phyloP scores from a whole-genome alignment of 768 basidiomycete species.

The Lactarius akahatsu region DNA sequence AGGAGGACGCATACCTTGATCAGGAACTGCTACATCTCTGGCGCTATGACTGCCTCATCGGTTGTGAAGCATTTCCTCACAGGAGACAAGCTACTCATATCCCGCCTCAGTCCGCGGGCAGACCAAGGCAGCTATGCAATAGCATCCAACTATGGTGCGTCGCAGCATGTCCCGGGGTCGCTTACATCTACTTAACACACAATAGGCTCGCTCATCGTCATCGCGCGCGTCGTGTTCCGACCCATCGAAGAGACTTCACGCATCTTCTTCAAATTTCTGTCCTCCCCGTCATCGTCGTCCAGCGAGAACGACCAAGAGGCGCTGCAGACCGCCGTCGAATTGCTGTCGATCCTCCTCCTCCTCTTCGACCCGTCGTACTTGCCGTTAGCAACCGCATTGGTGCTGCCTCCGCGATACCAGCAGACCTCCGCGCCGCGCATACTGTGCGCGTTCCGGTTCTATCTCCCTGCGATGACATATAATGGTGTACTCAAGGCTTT shows the following conservation, averaged over 20 bases:
- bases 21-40: constrained; percentile 52
- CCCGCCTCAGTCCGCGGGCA: constrained; percentile 74
- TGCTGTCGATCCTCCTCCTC: constrained; percentile 55
- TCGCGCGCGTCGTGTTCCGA: constrained; percentile 91
- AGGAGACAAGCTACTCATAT: constrained; percentile 88
- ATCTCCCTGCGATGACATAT: constrained; percentile 84
- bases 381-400: constrained; percentile 59
- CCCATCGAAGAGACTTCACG: constrained; percentile 93
- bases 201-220: constrained; percentile 77
- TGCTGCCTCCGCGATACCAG: constrained; percentile 70
- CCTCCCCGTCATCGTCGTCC: background rate
- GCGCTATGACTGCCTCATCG: constrained; percentile 86
- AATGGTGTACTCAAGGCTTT: constrained; percentile 95
- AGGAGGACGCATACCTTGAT: constrained; percentile 43
- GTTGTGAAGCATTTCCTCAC: constrained; percentile 93
- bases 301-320: constrained; percentile 13
- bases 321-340: constrained; percentile 38
- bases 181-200: background rate
- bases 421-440: constrained; percentile 77
- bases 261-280: constrained; percentile 68
- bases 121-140: constrained; percentile 93
- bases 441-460: constrained; percentile 78
- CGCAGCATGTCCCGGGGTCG: background rate
- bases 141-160: constrained; percentile 90
- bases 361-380: constrained; percentile 77